phyloP scores from a whole-genome alignment of 345 rosid species.

The Trapa bicornis region DNA sequence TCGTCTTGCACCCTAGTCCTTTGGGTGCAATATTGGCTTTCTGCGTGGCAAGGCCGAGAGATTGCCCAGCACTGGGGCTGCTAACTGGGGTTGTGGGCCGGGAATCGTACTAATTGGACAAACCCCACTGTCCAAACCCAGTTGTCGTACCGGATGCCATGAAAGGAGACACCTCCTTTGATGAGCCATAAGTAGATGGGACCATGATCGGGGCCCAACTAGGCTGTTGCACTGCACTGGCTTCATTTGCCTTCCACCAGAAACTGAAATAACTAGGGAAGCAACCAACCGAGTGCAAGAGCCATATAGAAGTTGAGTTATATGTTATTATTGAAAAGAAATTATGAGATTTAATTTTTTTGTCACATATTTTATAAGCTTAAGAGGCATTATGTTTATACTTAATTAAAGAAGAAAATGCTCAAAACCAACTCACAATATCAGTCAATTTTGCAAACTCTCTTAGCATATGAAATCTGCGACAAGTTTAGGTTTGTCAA shows the following conservation, averaged over 20 bases:
- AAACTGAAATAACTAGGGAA: constrained; percentile 13
- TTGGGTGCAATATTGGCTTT: constrained; percentile 3
- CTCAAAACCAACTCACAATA: no score
- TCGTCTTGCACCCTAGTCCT: not conserved
- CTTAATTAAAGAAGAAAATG: no score
- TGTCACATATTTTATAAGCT: no score
- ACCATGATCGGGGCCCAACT: not conserved
- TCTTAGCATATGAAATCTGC: no score
- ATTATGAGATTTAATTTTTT: constrained; percentile 12
- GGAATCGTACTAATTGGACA: constrained; percentile 11
- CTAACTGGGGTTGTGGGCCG: constrained; percentile 26
- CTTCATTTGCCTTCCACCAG: constrained; percentile 24
- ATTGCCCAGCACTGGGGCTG: constrained; percentile 31
- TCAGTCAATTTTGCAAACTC: no score
- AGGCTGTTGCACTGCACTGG: not conserved
- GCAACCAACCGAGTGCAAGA: constrained; percentile 11
- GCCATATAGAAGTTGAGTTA: constrained; percentile 7
- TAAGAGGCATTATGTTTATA: no score
- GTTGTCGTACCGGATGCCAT: not conserved
- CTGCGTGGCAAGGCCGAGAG: not conserved
- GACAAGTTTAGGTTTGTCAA: no score
- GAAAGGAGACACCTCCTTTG: constrained; percentile 4
- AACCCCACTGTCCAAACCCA: not conserved
- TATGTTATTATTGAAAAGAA: constrained; percentile 3
- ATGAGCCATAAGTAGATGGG: not conserved